phyloP scores from a whole-genome alignment of 139 green algal genomes.

The Chlamydomonas schloesseri region DNA sequence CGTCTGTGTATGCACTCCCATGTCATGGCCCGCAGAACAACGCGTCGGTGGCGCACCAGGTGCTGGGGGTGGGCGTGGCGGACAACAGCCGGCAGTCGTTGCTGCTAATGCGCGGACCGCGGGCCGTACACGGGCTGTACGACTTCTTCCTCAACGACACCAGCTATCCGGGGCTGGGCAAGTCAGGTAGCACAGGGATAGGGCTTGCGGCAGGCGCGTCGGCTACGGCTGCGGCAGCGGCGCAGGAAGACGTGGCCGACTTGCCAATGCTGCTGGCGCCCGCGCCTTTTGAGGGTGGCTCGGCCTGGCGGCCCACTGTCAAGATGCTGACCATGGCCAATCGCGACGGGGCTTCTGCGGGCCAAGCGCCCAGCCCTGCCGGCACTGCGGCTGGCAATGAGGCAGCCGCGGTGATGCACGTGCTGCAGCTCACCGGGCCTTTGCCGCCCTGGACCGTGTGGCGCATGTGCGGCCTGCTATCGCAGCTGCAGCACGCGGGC shows the following conservation, averaged over 20 bases:
- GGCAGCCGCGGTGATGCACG: neutral
- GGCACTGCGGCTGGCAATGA: neutral
- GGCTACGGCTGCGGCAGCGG: neutral
- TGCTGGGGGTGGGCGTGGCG: neutral
- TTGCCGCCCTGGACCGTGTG: slow-evolving; percentile 37
- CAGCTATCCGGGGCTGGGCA: slow-evolving; percentile 1
- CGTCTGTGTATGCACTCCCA: too few species aligned
- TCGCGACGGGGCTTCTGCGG: neutral
- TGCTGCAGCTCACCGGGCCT: slow-evolving; percentile 36
- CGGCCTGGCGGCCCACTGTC: slow-evolving; percentile 29
- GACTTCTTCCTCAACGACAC: slow-evolving; percentile 70
- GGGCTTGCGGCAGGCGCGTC: neutral
- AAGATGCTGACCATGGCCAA: slow-evolving; percentile 37
- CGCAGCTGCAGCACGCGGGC: neutral
- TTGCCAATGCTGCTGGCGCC: slow-evolving; percentile 75
- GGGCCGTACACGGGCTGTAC: slow-evolving; percentile 71
- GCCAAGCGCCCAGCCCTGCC: neutral
- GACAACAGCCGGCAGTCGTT: slow-evolving; percentile 66
- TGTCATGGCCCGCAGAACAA: too few species aligned
- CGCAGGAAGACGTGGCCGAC: slow-evolving; percentile 40
- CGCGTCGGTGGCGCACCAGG: neutral
- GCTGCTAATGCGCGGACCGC: slow-evolving; percentile 63
- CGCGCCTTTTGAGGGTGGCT: slow-evolving; percentile 62
- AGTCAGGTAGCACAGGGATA: too few species aligned
- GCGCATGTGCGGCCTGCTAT: neutral